A percentile compares a stretch with the other conserved stretches of the same genome.
These are phyloP conservation scores for Phytophthora pistaciae DNA, from an alignment of 352 stramenopile species.

Conservation along the genomic window DNA sequence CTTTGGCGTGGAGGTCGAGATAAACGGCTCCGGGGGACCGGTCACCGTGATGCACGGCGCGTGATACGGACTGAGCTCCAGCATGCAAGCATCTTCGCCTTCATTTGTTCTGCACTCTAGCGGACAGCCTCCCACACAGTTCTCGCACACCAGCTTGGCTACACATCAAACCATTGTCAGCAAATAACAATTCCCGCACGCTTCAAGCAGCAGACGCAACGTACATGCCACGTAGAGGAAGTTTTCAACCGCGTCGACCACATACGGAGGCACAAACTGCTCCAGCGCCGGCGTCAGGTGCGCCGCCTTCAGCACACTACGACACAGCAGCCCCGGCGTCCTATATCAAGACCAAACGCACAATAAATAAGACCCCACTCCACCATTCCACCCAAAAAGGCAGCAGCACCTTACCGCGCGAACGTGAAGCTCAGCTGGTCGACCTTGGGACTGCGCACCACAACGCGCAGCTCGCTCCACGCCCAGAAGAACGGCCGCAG, in stretches of 20 bases:
- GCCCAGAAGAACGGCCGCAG: slow-evolving; percentile 80
- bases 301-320: slow-evolving; percentile 53
- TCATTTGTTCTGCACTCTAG: slow-evolving; percentile 56
- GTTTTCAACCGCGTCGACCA: slow-evolving; percentile 51
- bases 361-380: slow-evolving; percentile 17
- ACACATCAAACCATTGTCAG: neutral
- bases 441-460: slow-evolving; percentile 55
- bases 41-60: slow-evolving; percentile 81
- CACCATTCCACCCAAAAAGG: neutral
- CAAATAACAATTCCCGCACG: neutral
- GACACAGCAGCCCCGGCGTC: slow-evolving; percentile 63
- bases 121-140: slow-evolving; percentile 72
- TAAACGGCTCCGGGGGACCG: slow-evolving; percentile 62
- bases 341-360: slow-evolving; percentile 29
- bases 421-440: slow-evolving; percentile 68
- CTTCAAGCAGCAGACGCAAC: slow-evolving; percentile 17
- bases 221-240: slow-evolving; percentile 59
- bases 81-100: slow-evolving; percentile 48
- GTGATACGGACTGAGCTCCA: slow-evolving; percentile 80
- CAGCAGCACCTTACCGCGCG: slow-evolving; percentile 41
- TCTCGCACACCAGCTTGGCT: slow-evolving; percentile 77
- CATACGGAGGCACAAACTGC: slow-evolving; percentile 46
- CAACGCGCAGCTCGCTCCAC: slow-evolving; percentile 80
- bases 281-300: slow-evolving; percentile 50
- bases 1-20: slow-evolving; percentile 52